Base-by-base conservation (phyloP, 805 yeast genomes). In the Ogataea wickerhamii region DNA sequence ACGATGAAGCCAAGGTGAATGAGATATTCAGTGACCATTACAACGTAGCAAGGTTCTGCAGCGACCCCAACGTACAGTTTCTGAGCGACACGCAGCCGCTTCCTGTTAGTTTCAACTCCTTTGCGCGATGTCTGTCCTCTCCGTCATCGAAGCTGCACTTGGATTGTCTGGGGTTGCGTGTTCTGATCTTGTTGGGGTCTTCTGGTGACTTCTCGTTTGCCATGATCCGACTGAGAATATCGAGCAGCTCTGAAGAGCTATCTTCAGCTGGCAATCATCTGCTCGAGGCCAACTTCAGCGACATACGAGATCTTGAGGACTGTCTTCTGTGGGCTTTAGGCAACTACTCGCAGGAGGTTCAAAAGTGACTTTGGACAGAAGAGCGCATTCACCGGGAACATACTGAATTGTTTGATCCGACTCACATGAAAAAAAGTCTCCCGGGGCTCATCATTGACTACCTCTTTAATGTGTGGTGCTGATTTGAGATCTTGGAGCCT, bases 321-420 rank as follows among this genome's bases (percentile, higher is more conserved):
- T 76, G 82, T 48, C 52, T 78, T 30, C 68, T 66, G 32, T 78
- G 83, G 83, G 60, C 77, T 1, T 55, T 77, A 35, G 63, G 45
- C 11, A 39, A 49, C 20, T 45, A 50, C 34, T 19, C 55, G 8
- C n/a, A n/a, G n/a, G n/a, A n/a, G n/a, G n/a, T n/a, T n/a, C n/a
- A n/a, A n/a, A n/a, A n/a, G n/a, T n/a, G n/a, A n/a, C n/a, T n/a
- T n/a, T n/a, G n/a, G n/a, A n/a, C n/a, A n/a, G n/a, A n/a, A n/a
- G n/a, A n/a, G n/a, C n/a, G n/a, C n/a, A n/a, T n/a, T n/a, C n/a
- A n/a, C n/a, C n/a, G n/a, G n/a, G n/a, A n/a, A n/a, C n/a, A n/a
- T n/a, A n/a, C n/a, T n/a, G n/a, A n/a, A n/a, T n/a, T n/a, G n/a
- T n/a, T n/a, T n/a, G n/a, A n/a, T n/a, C n/a, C n/a, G n/a, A n/a